Conservation (phyloP, 495 filamentous ascomycete species). For the Daldinia grandis region DNA sequence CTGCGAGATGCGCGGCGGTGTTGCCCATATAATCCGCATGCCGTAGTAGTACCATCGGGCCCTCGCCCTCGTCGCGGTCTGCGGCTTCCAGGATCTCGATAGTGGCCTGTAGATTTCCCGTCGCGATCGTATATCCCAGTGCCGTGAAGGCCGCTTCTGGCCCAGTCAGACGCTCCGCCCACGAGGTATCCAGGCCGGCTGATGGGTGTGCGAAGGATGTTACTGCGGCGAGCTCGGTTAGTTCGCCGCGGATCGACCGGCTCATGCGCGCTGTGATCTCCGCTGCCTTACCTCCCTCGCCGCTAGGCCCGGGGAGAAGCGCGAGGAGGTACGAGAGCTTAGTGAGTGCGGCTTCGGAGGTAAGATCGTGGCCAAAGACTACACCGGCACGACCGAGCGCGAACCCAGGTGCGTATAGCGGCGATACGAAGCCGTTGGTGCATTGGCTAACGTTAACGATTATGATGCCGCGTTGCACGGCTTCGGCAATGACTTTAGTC, state of each 20-base stretch:
- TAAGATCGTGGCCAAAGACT: slow-evolving; percentile 92
- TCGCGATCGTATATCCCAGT: slow-evolving; percentile 82
- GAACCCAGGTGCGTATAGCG: slow-evolving; percentile 92
- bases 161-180: slow-evolving; percentile 55
- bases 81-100: slow-evolving; percentile 65
- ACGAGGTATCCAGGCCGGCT: slow-evolving; percentile 43
- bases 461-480: slow-evolving; percentile 81
- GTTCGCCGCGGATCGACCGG: slow-evolving; percentile 79
- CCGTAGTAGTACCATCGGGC: slow-evolving; percentile 68
- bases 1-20: slow-evolving; percentile 75
- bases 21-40: slow-evolving; percentile 88
- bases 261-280: slow-evolving; percentile 78
- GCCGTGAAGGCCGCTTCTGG: slow-evolving; percentile 68
- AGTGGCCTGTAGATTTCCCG: slow-evolving; percentile 72
- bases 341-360: slow-evolving; percentile 90
- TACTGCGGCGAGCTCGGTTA: slow-evolving; percentile 71
- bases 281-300: slow-evolving; percentile 58
- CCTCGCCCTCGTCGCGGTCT: slow-evolving; percentile 52
- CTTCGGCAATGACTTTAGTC: slow-evolving; percentile 79
- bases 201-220: slow-evolving; percentile 76
- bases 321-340: slow-evolving; percentile 92
- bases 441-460: slow-evolving; percentile 97
- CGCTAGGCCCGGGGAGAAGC: slow-evolving; percentile 47
- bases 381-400: slow-evolving; percentile 87
- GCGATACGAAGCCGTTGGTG: slow-evolving; percentile 84